Evolutionary conservation across 805 yeast species (phyloP).

Genomic region (Hanseniaspora mollemarum): DNA sequence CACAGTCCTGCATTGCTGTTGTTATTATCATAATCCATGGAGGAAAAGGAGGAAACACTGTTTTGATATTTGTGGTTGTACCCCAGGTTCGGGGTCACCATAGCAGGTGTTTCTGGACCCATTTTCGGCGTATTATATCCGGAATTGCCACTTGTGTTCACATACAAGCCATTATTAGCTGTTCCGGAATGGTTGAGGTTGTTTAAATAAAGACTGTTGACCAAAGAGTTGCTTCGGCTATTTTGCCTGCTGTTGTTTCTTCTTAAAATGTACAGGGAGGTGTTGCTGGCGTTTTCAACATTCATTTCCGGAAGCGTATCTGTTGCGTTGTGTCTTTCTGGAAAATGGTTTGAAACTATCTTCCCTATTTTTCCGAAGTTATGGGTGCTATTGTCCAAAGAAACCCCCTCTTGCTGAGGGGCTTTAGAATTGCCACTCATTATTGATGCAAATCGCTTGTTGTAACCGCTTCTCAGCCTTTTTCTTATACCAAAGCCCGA

Average conservation of each 20-base stretch:
- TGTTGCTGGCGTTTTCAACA: not conserved
- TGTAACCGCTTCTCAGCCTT: not conserved
- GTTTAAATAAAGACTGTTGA: constrained; percentile 6
- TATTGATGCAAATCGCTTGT: constrained; percentile 7
- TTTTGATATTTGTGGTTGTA: constrained; percentile 22
- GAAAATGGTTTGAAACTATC: not conserved
- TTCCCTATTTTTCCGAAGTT: not conserved
- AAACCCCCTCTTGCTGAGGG: not conserved
- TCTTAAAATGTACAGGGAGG: constrained; percentile 2
- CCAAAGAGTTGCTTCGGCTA: constrained; percentile 14
- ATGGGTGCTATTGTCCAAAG: not conserved
- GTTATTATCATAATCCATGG: constrained; percentile 9
- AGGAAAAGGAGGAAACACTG: constrained; percentile 25
- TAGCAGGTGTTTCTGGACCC: constrained; percentile 12
- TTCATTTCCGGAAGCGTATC: constrained; percentile 16
- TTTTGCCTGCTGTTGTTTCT: constrained; percentile 15
- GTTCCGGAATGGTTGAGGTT: not conserved
- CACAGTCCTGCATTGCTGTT: not conserved
- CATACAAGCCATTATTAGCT: not conserved
- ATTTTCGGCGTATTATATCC: constrained; percentile 3
- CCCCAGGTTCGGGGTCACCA: constrained; percentile 18
- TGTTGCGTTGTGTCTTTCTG: not conserved
- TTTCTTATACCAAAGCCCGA: constrained; percentile 8
- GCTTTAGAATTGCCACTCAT: not conserved
- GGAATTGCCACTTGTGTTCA: not conserved